Percentiles rank a stretch among this genome's conserved stretches.
Evolutionary conservation across 768 basidiomycete species (phyloP).

Genomic region (Kwoniella dejecticola): DNA sequence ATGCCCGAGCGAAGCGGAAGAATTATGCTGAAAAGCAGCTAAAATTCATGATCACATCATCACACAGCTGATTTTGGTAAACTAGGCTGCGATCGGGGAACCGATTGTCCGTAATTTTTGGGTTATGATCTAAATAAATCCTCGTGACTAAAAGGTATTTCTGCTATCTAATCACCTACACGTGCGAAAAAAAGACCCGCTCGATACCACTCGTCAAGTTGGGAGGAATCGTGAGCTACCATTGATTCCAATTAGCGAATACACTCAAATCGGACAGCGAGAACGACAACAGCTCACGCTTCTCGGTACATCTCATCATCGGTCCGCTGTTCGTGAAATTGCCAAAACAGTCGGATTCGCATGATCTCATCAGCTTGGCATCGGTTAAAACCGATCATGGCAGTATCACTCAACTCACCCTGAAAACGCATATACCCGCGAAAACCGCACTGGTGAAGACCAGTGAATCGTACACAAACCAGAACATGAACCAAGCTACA

Average conservation of each 20-base stretch:
- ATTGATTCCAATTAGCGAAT: too few relatives aligned
- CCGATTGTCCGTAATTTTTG: not conserved
- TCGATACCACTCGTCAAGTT: not conserved
- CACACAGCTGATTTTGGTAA: not conserved
- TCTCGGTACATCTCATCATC: constrained; percentile 51
- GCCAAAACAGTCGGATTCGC: not conserved
- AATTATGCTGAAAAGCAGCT: not conserved
- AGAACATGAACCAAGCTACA: constrained; percentile 79
- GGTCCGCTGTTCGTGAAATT: constrained; percentile 26
- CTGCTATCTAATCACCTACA: not conserved
- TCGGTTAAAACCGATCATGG: constrained; percentile 9
- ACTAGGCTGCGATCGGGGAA: not conserved
- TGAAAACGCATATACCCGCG: constrained; percentile 80
- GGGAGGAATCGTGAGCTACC: constrained; percentile 20
- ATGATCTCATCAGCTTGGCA: constrained; percentile 7
- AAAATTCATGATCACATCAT: not conserved
- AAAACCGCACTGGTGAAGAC: constrained; percentile 76
- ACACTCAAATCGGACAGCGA: too few relatives aligned
- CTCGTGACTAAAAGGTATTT: too few relatives aligned
- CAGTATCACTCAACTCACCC: constrained; percentile 59
- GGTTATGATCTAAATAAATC: too few relatives aligned
- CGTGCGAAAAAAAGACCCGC: not conserved
- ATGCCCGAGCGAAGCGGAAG: not conserved
- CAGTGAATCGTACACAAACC: constrained; percentile 77
- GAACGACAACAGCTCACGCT: constrained; percentile 36